These are phyloP conservation scores for Brettanomyces bruxellensis DNA, from an alignment of 805 yeast species.

Conservation along the genomic window DNA sequence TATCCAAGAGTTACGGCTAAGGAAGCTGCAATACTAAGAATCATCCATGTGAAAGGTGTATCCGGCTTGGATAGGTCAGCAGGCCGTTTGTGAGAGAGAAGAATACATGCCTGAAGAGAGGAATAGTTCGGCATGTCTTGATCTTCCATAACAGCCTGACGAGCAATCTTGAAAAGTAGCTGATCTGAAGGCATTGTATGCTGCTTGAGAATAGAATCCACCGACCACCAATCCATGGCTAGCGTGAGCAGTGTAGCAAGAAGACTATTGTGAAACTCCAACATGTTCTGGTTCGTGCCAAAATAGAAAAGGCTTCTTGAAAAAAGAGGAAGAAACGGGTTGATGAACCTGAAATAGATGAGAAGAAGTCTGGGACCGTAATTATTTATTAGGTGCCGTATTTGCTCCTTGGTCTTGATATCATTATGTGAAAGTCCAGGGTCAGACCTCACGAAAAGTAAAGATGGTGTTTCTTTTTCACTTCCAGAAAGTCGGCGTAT, in stretches of 20 bases:
- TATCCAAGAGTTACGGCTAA: constrained; percentile 1
- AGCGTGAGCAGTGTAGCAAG: constrained; percentile 2
- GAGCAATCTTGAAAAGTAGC: constrained; percentile 1
- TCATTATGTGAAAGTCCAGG: constrained; percentile 4
- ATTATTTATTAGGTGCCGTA: neutral
- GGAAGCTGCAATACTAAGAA: constrained; percentile 3
- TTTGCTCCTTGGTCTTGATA: constrained; percentile 2
- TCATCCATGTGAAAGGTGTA: constrained; percentile 3
- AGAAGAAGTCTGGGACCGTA: constrained; percentile 3
- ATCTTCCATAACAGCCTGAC: constrained; percentile 2
- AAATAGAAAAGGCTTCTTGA: constrained; percentile 4
- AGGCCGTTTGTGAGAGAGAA: constrained; percentile 3
- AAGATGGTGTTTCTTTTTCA: neutral
- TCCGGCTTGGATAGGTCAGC: constrained; percentile 1
- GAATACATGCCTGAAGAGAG: constrained; percentile 4
- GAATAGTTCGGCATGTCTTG: constrained; percentile 4
- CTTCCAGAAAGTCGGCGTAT: neutral
- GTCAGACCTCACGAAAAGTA: neutral
- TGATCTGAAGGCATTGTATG: constrained; percentile 2
- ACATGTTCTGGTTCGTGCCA: constrained; percentile 4
- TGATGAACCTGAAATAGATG: constrained; percentile 2
- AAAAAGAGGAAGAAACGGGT: constrained; percentile 3
- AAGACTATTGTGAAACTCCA: constrained; percentile 3
- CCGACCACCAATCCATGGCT: constrained; percentile 4
- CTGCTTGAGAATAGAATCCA: constrained; percentile 1